Evolutionary conservation across 306 rosid genomes (phyloP), one percentile per base, ranked within the genome.

Genomic region (Quercus mongolica): DNA sequence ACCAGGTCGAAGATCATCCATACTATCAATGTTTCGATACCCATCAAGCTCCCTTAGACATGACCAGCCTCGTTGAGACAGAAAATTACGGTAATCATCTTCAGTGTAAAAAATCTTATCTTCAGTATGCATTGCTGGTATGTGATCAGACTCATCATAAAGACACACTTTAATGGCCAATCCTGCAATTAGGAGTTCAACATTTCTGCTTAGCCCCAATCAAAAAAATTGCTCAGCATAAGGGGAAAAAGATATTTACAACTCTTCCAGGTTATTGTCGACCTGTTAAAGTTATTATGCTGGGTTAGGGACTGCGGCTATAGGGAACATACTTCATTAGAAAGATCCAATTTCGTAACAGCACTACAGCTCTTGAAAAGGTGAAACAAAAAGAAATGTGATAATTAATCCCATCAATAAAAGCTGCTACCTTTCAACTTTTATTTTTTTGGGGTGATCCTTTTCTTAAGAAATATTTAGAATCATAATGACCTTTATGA

Each of bases 1-100:
- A 81, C 92, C 97, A 33, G 95, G 95, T 38, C 94, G 92, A 77
- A 94, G 97, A 83, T 94, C 97, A 81, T 92, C 99, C 94, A 94
- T 85, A 69, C 89, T 92, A 61, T 92, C 97, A 23, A 92, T 91
- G 82, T 85, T 90, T 85, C 94, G 90, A 71, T 92, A 94, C 65
- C 91, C 89, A 18, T 92, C 94, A 77, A 90, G 86, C 84, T 92
- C 99, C 86, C 95, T 84, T 11, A 94, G 90, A 80, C 87, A 56
- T 31, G 92, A 79, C 99, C 97, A 94, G 65, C 87, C 91, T 31
- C 95, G 90, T 20, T 94, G 97, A 14, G 90, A 71, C 79, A 94
- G 84, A 79, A 91, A 94, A 49, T 92, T 94, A 17, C 89, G 97
- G 80, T 86, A 94, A 81, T 94, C 99, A 6, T 91, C 97, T 85